Conservation (phyloP, 2,329 filamentous ascomycete genomes). For the Drechslera avenae region DNA sequence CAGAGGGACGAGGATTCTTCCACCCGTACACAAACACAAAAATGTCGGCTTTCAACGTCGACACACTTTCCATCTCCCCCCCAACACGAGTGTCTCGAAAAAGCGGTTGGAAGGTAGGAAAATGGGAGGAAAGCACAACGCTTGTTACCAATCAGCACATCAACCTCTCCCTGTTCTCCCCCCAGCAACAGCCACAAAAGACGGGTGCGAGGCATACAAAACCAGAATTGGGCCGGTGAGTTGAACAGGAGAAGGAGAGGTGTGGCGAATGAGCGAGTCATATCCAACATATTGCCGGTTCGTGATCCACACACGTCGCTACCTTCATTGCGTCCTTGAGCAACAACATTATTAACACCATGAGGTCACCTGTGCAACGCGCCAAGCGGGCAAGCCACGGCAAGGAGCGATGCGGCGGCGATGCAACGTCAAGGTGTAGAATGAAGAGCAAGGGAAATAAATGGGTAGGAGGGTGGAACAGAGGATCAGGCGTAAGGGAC, state of each 20-base stretch:
- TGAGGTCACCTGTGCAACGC: slow-evolving; percentile 15
- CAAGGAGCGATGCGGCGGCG: slow-evolving; percentile 31
- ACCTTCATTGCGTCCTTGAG: slow-evolving; percentile 36
- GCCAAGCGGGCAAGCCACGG: slow-evolving; percentile 48
- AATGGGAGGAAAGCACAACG: slow-evolving; percentile 47
- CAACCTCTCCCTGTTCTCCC: slow-evolving; percentile 30
- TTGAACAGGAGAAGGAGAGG: slow-evolving; percentile 31
- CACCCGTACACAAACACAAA: slow-evolving; percentile 43
- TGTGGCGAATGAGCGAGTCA: slow-evolving; percentile 50
- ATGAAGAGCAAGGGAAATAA: slow-evolving; percentile 33
- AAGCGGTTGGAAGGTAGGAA: slow-evolving; percentile 15
- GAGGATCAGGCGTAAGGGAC: slow-evolving; percentile 50
- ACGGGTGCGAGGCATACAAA: slow-evolving; percentile 44
- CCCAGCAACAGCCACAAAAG: slow-evolving; percentile 41
- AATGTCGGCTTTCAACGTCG: slow-evolving; percentile 46
- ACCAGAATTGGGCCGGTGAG: slow-evolving; percentile 38
- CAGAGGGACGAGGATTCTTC: slow-evolving; percentile 47
- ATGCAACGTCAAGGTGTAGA: slow-evolving; percentile 31
- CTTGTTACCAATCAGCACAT: slow-evolving; percentile 51
- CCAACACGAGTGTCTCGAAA: slow-evolving; percentile 24
- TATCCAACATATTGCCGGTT: slow-evolving; percentile 51
- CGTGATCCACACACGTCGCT: slow-evolving; percentile 39
- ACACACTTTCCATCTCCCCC: slow-evolving; percentile 10
- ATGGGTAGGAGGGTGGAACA: slow-evolving; percentile 48
- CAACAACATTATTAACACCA: slow-evolving; percentile 17